Evolutionary conservation across 352 stramenopile genomes (phyloP), one percentile per base, ranked within the genome.

Genomic region (Phytopythium aichiense): DNA sequence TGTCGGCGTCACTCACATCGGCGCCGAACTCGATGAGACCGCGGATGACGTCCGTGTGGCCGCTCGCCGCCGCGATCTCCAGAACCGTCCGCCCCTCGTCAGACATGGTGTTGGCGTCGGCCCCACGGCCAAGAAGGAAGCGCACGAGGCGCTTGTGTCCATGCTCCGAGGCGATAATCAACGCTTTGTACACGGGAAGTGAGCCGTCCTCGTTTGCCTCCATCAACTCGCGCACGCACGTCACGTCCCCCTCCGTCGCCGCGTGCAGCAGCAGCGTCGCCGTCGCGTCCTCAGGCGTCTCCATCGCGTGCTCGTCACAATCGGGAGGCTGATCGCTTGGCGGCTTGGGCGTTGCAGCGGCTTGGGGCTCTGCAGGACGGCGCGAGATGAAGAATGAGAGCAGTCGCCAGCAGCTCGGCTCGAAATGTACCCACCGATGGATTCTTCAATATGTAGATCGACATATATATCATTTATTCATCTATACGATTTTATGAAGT

Each of bases 171-270:
- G 46, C 46, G 22, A 53, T 1, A n/a, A 53, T 0, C 5, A 53
- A 13, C 46, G 46, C 46, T 11, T 35, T 33, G 46, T 53, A 53
- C 7, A 35, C 20, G 7, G 46, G 46, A 11, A 53, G 46, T 23
- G 23, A 35, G 23, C 23, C 6, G 12, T 53, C 12, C 23, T 11
- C 46, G 13, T 53, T 11, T 8, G 46, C 46, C 8, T 35, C 23
- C 12, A 53, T 8, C 46, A 53, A 16, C 46, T 53, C 46, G 46
- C 46, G 46, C 22, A 53, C 46, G 46, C 46, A 53, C 46, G 5
- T 12, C 12, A 28, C 13, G 23, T 53, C 46, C 12, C 46, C 46
- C 46, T 53, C 46, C 23, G 4, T 35, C 46, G 46, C 46, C 0
- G 23, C 22, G 46, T 53, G 46, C 0, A 35, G 46, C 25, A 53